Percentiles rank a stretch among this genome's conserved stretches.
Conservation (phyloP, 148 eudicot species). For the Rhododendron molle region DNA sequence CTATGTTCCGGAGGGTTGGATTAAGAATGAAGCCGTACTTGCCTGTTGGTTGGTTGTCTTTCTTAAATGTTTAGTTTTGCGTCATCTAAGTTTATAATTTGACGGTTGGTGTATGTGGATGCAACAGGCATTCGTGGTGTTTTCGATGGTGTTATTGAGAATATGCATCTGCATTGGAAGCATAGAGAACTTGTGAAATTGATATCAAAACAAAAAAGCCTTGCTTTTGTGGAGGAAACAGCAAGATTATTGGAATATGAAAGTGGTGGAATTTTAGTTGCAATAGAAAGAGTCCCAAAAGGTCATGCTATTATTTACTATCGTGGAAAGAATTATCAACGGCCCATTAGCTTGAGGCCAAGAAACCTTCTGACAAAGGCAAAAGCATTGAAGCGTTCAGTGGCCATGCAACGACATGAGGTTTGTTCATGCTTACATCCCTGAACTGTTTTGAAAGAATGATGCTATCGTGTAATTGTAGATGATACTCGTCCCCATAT, state of each 20-base stretch:
- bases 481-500: not conserved
- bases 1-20: slow-evolving; percentile 82
- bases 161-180: slow-evolving; percentile 99
- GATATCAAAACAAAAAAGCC: slow-evolving; percentile 85
- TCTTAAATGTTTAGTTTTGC: not conserved
- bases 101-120: slow-evolving; percentile 10
- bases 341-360: slow-evolving; percentile 86
- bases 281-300: slow-evolving; percentile 83
- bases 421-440: slow-evolving; percentile 26
- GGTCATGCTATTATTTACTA: slow-evolving; percentile 89
- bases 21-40: slow-evolving; percentile 91
- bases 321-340: slow-evolving; percentile 92
- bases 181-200: slow-evolving; percentile 97
- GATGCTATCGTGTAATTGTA: not conserved
- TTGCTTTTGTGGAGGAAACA: slow-evolving; percentile 85
- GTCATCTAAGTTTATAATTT: not conserved
- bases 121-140: slow-evolving; percentile 90
- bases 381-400: slow-evolving; percentile 82
- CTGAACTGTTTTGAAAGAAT: slow-evolving; percentile 2
- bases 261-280: slow-evolving; percentile 89
- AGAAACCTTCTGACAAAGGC: slow-evolving; percentile 88
- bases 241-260: slow-evolving; percentile 86
- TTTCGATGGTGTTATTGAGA: slow-evolving; percentile 96
- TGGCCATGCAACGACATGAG: slow-evolving; percentile 96
- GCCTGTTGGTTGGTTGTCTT: slow-evolving; percentile 74